These are phyloP conservation scores for Alternaria triticimaculans DNA, from an alignment of 2,329 filamentous ascomycete species.

Conservation along the genomic window DNA sequence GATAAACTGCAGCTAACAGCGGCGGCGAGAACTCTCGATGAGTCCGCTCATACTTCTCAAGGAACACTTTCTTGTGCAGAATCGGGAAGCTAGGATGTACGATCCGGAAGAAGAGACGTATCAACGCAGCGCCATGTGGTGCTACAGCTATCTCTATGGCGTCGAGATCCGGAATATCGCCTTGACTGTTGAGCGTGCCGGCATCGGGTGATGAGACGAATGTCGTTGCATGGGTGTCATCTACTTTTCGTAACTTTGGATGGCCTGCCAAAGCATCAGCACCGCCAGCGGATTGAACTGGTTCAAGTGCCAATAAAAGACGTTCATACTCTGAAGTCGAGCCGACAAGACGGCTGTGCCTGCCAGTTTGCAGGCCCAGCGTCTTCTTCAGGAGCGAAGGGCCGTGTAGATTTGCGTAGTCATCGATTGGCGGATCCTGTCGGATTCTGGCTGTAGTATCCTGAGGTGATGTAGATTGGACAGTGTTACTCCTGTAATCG, in stretches of 20 bases:
- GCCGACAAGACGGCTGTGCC: conserved; percentile 39
- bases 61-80: conserved; percentile 66
- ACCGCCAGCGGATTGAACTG: conserved; percentile 16
- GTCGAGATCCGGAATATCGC: conserved; percentile 61
- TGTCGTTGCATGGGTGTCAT: conserved; percentile 23
- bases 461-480: conserved; percentile 11
- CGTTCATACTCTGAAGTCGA: conserved; percentile 40
- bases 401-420: conserved; percentile 44
- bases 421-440: conserved; percentile 34
- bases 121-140: conserved; percentile 72
- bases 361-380: conserved; percentile 42
- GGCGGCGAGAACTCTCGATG: conserved; percentile 66
- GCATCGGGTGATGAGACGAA: conserved; percentile 38
- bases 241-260: conserved; percentile 34
- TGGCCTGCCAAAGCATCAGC: conserved; percentile 14
- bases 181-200: conserved; percentile 35
- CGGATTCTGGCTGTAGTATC: conserved; percentile 24
- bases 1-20: conserved; percentile 66
- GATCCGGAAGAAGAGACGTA: conserved; percentile 75
- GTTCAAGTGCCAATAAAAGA: conserved; percentile 27
- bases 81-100: conserved; percentile 66
- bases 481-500: background rate
- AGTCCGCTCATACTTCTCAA: conserved; percentile 66
- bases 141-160: conserved; percentile 74
- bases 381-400: conserved; percentile 46